phyloP scores from a whole-genome alignment of 129 eudicot species.

The Centrapalus pauciflorus region DNA sequence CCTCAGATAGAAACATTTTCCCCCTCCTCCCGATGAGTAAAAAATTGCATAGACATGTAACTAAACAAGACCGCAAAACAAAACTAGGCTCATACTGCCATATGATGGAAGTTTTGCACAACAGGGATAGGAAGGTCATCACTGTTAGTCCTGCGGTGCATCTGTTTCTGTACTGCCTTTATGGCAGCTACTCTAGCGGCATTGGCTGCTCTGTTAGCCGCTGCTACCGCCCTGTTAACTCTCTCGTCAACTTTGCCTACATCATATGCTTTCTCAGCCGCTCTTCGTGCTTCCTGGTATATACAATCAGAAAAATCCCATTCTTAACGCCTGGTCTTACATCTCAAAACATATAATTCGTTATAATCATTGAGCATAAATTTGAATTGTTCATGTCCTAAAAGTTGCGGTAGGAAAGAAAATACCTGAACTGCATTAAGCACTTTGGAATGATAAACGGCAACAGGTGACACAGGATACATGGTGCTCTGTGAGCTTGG shows the following conservation, averaged over 20 bases:
- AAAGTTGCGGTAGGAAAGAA: too few species aligned
- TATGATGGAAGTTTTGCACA: constrained; percentile 35
- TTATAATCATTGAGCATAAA: background rate
- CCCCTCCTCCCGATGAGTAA: constrained; percentile 21
- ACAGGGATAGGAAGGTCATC: constrained; percentile 55
- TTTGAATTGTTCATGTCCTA: too few species aligned
- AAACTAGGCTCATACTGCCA: constrained; percentile 22
- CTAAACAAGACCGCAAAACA: constrained; percentile 15
- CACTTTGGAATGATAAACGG: constrained; percentile 88
- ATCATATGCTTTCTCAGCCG: constrained; percentile 87
- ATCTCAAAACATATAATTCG: background rate
- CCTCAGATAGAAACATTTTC: too few species aligned
- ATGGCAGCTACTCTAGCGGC: constrained; percentile 97
- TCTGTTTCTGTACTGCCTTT: constrained; percentile 91
- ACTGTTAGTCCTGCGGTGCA: constrained; percentile 52
- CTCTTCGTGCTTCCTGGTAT: constrained; percentile 86
- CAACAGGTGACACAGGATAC: constrained; percentile 81
- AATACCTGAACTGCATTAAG: constrained; percentile 88
- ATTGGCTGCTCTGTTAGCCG: constrained; percentile 88
- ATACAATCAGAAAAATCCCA: background rate
- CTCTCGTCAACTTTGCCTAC: constrained; percentile 89
- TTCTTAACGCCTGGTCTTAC: background rate
- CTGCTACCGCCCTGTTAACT: constrained; percentile 89
- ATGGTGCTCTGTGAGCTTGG: constrained; percentile 77
- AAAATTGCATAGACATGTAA: constrained; percentile 8